phyloP scores from a whole-genome alignment of 2,329 filamentous ascomycete genomes.

The Atkinsonella texensis region DNA sequence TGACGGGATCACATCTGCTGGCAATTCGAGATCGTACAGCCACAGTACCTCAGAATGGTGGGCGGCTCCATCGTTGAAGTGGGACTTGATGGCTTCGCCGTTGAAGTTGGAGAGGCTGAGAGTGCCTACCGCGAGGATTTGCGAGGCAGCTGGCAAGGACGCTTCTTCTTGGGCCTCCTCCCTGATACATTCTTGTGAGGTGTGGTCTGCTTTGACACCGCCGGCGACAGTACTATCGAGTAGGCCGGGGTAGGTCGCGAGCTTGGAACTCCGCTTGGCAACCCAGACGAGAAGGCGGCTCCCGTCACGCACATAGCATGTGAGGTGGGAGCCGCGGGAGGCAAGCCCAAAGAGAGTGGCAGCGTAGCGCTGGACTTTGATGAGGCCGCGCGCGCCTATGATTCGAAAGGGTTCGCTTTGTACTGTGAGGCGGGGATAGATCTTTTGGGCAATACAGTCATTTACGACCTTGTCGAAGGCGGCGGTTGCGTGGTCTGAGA shows the following conservation, averaged over 20 bases:
- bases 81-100: constrained; percentile 9
- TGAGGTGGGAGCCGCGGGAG: constrained; percentile 55
- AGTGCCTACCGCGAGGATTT: constrained; percentile 17
- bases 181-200: constrained; percentile 54
- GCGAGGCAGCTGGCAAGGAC: constrained; percentile 17
- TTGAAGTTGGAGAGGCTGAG: constrained; percentile 24
- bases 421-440: constrained; percentile 8
- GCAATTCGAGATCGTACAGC: constrained; percentile 64
- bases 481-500: constrained; percentile 21
- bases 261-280: constrained; percentile 49
- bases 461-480: constrained; percentile 29
- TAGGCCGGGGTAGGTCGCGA: constrained; percentile 63
- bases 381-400: constrained; percentile 22
- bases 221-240: constrained; percentile 74
- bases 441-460: constrained; percentile 17
- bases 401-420: constrained; percentile 33
- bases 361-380: constrained; percentile 48
- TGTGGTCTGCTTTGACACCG: constrained; percentile 56
- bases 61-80: constrained; percentile 4
- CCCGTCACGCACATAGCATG: constrained; percentile 36
- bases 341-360: constrained; percentile 55
- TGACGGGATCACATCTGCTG: constrained; percentile 42
- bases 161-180: constrained; percentile 67
- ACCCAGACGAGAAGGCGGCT: constrained; percentile 53
- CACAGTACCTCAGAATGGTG: constrained; percentile 39